phyloP scores from a whole-genome alignment of 192 early-diverging fungal species.

The Coemansia sp. region DNA sequence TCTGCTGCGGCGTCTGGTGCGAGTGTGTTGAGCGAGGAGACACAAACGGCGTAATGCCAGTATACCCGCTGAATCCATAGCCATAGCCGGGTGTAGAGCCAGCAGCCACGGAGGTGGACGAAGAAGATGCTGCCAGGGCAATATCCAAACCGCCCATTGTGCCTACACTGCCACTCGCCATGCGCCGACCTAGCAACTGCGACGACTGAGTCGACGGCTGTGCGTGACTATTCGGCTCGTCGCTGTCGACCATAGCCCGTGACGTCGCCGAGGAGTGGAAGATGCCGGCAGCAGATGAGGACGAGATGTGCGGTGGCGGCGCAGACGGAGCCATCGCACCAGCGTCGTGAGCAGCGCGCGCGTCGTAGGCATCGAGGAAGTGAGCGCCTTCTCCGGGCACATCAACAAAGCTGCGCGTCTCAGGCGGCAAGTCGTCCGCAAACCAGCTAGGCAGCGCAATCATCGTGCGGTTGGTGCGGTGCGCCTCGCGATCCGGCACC shows the following conservation, averaged over 20 bases:
- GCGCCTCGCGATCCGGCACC: slow-evolving; percentile 38
- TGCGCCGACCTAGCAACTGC: slow-evolving; percentile 21
- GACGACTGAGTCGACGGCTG: neutral
- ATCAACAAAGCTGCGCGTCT: slow-evolving; percentile 45
- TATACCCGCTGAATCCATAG: neutral
- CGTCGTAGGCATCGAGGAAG: slow-evolving; percentile 48
- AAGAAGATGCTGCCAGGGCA: neutral
- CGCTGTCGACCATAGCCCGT: neutral
- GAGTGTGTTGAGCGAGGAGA: no score
- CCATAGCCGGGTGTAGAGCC: neutral
- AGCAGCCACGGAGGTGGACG: neutral
- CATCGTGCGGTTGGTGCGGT: slow-evolving; percentile 48
- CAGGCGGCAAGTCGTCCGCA: slow-evolving; percentile 48
- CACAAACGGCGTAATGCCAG: slow-evolving; percentile 12
- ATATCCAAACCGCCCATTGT: slow-evolving; percentile 11
- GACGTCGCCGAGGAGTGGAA: neutral
- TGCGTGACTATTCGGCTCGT: neutral
- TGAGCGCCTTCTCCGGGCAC: slow-evolving; percentile 51
- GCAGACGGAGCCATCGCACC: slow-evolving; percentile 11
- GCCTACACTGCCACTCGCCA: slow-evolving; percentile 7
- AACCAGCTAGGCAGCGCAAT: slow-evolving; percentile 50
- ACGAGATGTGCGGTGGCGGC: neutral
- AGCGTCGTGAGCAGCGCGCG: slow-evolving; percentile 39
- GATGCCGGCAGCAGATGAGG: neutral
- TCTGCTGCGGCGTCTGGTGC: slow-evolving; percentile 21